These are phyloP conservation scores for Pseudomassariella vexata DNA, from an alignment of 2,329 filamentous ascomycete genomes.

Conservation along the genomic window DNA sequence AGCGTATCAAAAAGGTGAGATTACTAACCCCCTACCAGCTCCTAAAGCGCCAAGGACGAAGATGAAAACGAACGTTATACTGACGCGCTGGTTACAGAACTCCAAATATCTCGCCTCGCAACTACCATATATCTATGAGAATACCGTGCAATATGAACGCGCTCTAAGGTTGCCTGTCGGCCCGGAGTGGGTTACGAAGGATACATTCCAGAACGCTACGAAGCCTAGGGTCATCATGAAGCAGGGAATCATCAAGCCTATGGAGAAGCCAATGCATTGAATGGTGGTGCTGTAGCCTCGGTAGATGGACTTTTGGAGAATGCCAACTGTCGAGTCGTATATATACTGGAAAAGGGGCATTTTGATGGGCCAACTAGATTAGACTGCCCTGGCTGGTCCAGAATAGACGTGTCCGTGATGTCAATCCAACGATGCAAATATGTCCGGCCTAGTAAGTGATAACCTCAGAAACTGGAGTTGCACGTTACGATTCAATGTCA, in stretches of 20 bases:
- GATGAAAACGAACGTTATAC: no score
- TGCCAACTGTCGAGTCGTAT: no score
- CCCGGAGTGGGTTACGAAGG: slow-evolving; percentile 94
- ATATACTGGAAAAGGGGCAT: no score
- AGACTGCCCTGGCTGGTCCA: no score
- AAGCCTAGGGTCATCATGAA: slow-evolving; percentile 89
- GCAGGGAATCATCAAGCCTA: slow-evolving; percentile 81
- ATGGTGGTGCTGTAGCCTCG: background rate
- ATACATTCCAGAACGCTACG: slow-evolving; percentile 81
- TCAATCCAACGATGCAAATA: no score
- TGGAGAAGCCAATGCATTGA: slow-evolving; percentile 63
- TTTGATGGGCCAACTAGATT: no score
- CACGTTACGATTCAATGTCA: no score
- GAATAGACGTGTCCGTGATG: no score
- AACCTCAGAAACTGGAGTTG: no score
- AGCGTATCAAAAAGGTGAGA: slow-evolving; percentile 75
- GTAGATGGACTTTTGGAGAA: slow-evolving; percentile 2
- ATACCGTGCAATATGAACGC: slow-evolving; percentile 81
- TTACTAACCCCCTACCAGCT: background rate
- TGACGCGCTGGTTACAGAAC: no score
- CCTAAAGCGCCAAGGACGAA: no score
- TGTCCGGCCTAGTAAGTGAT: no score
- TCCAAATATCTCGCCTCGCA: slow-evolving; percentile 78
- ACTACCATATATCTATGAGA: slow-evolving; percentile 88
- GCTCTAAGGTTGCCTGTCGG: slow-evolving; percentile 81